Evolutionary conservation across 345 rosid genomes (phyloP), one percentile per base, ranked within the genome.

Genomic region (Rhizophora mangle): DNA sequence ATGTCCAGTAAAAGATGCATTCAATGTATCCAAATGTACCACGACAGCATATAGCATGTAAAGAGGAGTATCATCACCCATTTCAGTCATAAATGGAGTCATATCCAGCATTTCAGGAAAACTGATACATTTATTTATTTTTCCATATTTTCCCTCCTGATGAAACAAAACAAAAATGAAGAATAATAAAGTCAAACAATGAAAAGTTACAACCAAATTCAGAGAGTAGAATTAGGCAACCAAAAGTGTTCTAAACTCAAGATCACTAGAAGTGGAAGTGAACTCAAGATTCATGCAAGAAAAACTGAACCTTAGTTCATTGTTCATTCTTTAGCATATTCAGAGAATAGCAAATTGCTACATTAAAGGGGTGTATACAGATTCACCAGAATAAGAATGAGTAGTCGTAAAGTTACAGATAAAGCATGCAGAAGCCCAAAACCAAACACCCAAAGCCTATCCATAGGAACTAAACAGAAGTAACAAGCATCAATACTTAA

Each of bases 81-180:
- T 75, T 79, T 86, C 79, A 31, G 96, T 88, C 94, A 88, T 90
- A 74, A 81, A 90, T 9, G 96, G 96, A 68, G 77, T 74, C 92
- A 90, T 90, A 74, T 88, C 90, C 74, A 90, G 86, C 90, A 88
- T 80, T 58, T 88, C 96, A 60, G 96, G 96, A 62, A 90, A 90
- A 57, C 83, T 82, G 69, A 90, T 90, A 62, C 85, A 87, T 73
- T 88, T 90, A 77, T 87, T 88, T 72, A 87, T 83, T 74, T 88
- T 88, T 43, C 94, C 96, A 54, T 85, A 88, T 79, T 82, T 76
- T 78, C 96, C 96, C 74, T 84, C 96, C 96, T 90, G 86, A 56
- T 29, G 16, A 57, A 78, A 75, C 67, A 63, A 62, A 65, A 62
- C 55, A 68, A 43, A 15, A 56, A 56, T 24, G 60, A 56, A 24